phyloP scores from a whole-genome alignment of 2,329 filamentous ascomycete genomes.

The Aspergillus vadensis region DNA sequence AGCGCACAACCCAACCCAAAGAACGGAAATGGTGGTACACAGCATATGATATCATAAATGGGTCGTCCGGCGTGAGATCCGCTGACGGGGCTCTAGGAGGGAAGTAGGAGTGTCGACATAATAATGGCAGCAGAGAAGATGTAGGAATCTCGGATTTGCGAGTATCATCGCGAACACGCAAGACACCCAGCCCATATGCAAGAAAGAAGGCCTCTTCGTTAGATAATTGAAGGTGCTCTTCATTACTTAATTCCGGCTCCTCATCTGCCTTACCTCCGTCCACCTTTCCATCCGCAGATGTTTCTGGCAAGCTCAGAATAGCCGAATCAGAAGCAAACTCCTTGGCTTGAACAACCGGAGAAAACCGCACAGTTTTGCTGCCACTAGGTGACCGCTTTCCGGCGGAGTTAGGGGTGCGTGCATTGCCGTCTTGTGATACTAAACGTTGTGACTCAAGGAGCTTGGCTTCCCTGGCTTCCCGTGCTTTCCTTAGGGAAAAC shows the following conservation, averaged over 20 bases:
- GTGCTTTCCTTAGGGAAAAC: constrained; percentile 38
- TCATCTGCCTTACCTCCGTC: constrained; percentile 23
- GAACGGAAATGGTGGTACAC: constrained; percentile 97
- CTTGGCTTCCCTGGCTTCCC: constrained; percentile 36
- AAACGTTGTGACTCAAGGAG: constrained; percentile 26
- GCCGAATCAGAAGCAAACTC: constrained; percentile 51
- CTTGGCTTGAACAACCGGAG: constrained; percentile 65
- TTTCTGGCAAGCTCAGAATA: constrained; percentile 18
- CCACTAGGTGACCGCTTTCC: constrained; percentile 20
- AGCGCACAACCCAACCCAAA: constrained; percentile 88
- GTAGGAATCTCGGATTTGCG: constrained; percentile 50
- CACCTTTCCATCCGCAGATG: constrained; percentile 14
- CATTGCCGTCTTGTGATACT: constrained; percentile 18
- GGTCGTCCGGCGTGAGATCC: constrained; percentile 70
- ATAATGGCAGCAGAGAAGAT: constrained; percentile 64
- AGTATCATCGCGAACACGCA: constrained; percentile 58
- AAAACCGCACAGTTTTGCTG: constrained; percentile 70
- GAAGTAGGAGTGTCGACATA: constrained; percentile 70
- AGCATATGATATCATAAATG: constrained; percentile 82
- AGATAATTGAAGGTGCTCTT: constrained; percentile 90
- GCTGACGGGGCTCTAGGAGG: constrained; percentile 54
- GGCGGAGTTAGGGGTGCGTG: constrained; percentile 6
- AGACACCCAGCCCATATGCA: constrained; percentile 73
- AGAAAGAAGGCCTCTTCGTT: constrained; percentile 92
- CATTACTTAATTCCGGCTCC: constrained; percentile 44